Evolutionary conservation across 1,284 basidiomycete species (phyloP), one percentile per base, ranked within the genome.

Genomic region (Afroboletus lepidellus): DNA sequence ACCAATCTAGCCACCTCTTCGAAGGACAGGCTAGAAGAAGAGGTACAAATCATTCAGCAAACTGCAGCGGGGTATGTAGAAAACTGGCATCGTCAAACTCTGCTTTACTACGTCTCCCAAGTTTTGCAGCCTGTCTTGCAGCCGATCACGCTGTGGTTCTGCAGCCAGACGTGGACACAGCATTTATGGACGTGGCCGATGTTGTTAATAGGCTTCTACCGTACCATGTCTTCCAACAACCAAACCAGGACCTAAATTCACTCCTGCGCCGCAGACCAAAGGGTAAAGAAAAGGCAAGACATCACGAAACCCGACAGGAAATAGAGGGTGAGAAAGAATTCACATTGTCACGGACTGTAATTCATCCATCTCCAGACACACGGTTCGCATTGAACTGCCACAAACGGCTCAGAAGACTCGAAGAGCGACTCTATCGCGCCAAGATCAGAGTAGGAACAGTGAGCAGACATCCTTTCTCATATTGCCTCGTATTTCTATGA

Each of bases 151-250:
- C 73, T 34, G 70, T 75, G 15, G 78, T 79, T 12, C 62, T 82
- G 38, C 74, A 80, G 52, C 87, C 88, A 25, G 83, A 90, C 59
- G 74, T 80, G 27, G 85, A 89, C 49, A 74, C 81, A 0, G 83
- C 87, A 2, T 91, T 91, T 59, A 54, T 60, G 20, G 80, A 87
- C 61, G 69, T 75, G 12, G 61, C 70, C 6, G 89, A 91, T 63
- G 84, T 75, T 2, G 73, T 90, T 21, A 75, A 77, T 16, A 77
- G 87, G 46, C 72, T 91, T 16, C 69, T 91, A 23, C 88, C 88
- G 0, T 91, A 87, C 64, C 88, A 91, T 63, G 70, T 91, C 47
- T 89, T 84, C 58, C 85, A 87, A 57, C 83, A 87, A 51, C 87
- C 87, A 0, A 70, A 70, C 51, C 81, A 84, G 39, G 89, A 90